Evolutionary conservation across 2,329 filamentous ascomycete species (phyloP).

Genomic region (Hypoxylon sp.): DNA sequence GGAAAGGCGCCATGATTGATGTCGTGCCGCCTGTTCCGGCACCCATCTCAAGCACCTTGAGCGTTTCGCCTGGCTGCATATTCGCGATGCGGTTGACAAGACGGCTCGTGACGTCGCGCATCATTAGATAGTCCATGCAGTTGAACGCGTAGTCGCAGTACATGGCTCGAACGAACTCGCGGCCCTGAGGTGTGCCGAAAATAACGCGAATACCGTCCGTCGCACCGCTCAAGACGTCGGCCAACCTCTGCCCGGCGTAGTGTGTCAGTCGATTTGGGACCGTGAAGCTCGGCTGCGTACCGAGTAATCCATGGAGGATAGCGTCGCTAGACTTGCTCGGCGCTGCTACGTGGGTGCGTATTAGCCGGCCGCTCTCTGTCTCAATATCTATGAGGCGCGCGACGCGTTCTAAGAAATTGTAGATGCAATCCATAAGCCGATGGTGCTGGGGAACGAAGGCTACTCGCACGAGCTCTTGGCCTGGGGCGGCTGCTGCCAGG

Average conservation of each 20-base stretch:
- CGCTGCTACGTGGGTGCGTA: constrained; percentile 8
- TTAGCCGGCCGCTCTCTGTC: constrained; percentile 19
- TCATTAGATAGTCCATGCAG: constrained; percentile 39
- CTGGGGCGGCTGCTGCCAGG: background rate
- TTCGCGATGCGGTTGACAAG: constrained; percentile 12
- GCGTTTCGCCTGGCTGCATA: constrained; percentile 4
- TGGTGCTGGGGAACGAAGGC: background rate
- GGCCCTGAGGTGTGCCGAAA: constrained; percentile 46
- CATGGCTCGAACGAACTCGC: constrained; percentile 44
- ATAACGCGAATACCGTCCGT: constrained; percentile 47
- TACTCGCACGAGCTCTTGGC: constrained; percentile 11
- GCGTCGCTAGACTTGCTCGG: constrained; percentile 1
- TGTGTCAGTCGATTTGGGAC: constrained; percentile 10
- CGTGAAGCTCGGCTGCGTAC: background rate
- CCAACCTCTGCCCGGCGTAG: constrained; percentile 33
- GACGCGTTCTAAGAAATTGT: constrained; percentile 13
- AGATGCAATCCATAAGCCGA: constrained; percentile 10
- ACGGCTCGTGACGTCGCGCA: constrained; percentile 34
- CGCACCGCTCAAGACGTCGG: constrained; percentile 40
- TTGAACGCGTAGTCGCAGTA: constrained; percentile 48
- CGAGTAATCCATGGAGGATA: constrained; percentile 3
- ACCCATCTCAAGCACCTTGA: constrained; percentile 52
- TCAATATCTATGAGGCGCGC: constrained; percentile 12
- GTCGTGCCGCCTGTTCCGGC: constrained; percentile 55
- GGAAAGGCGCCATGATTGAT: constrained; percentile 27